Percentiles rank a stretch among this genome's conserved stretches.
phyloP scores from a whole-genome alignment of 2,329 filamentous ascomycete species.

The Fonsecaea pedrosoi region DNA sequence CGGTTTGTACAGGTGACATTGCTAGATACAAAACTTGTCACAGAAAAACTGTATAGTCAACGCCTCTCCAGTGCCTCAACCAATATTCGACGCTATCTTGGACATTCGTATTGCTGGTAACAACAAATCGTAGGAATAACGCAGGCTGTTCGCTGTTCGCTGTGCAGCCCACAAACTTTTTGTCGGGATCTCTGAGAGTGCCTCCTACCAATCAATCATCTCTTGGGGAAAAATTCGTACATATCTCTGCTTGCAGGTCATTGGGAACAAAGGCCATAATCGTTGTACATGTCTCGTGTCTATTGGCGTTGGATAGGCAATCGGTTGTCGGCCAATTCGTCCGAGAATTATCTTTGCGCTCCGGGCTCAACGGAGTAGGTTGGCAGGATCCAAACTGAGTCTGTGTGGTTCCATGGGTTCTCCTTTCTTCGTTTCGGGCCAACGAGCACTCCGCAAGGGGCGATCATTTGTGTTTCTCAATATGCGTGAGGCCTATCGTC shows the following conservation, averaged over 20 bases:
- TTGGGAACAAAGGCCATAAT: not conserved
- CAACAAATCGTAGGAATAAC: not conserved
- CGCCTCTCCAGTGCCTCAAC: not conserved
- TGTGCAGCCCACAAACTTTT: not conserved
- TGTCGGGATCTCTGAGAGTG: not conserved
- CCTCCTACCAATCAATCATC: not conserved
- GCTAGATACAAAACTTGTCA: not conserved
- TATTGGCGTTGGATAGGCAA: not conserved
- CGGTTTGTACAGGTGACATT: not conserved
- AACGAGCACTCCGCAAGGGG: not conserved
- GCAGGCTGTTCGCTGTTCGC: not conserved
- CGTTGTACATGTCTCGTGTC: not conserved
- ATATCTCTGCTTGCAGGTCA: not conserved
- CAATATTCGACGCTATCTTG: not conserved
- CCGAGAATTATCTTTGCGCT: not conserved
- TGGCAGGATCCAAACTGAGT: not conserved
- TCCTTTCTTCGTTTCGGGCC: not conserved
- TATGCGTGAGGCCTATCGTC: slow-evolving; percentile 14
- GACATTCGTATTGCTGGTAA: not conserved
- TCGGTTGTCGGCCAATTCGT: not conserved
- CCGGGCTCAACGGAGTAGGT: not conserved
- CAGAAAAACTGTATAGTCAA: not conserved
- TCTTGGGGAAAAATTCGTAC: not conserved
- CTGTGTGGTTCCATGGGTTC: not conserved
- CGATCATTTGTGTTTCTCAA: not conserved